phyloP scores from a whole-genome alignment of 2,329 filamentous ascomycete genomes.

The Stachybotrys chartarum region DNA sequence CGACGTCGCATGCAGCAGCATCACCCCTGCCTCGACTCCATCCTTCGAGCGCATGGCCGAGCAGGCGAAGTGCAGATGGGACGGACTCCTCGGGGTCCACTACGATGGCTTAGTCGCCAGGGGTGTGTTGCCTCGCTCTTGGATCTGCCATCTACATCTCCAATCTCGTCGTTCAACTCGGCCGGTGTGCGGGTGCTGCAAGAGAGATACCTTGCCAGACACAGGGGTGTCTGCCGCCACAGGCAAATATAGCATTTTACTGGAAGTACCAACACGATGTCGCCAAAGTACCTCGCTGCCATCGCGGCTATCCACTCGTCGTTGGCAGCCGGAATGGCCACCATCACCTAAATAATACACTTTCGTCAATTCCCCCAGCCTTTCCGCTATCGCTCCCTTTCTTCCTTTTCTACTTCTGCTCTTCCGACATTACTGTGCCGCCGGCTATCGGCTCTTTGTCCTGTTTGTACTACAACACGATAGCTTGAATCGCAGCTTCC shows the following conservation, averaged over 20 bases:
- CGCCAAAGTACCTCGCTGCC: slow-evolving; percentile 17
- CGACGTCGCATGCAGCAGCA: slow-evolving; percentile 24
- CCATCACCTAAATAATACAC: slow-evolving; percentile 21
- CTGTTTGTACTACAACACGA: background rate
- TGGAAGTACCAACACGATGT: slow-evolving; percentile 16
- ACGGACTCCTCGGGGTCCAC: slow-evolving; percentile 2
- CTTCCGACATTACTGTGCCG: slow-evolving; percentile 5
- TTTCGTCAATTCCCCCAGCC: slow-evolving; percentile 14
- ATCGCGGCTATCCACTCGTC: slow-evolving; percentile 19
- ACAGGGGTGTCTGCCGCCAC: slow-evolving; percentile 14
- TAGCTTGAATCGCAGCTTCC: too few species aligned
- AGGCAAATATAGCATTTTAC: slow-evolving; percentile 14
- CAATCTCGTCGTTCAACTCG: background rate
- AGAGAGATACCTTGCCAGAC: background rate
- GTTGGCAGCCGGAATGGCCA: slow-evolving; percentile 13
- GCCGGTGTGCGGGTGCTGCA: background rate
- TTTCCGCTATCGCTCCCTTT: slow-evolving; percentile 12
- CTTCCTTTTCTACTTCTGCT: slow-evolving; percentile 11
- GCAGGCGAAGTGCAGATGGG: slow-evolving; percentile 1
- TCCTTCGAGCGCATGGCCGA: background rate
- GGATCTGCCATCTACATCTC: background rate
- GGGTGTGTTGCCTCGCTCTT: background rate
- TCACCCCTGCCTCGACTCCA: slow-evolving; percentile 14
- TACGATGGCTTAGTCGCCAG: slow-evolving; percentile 1
- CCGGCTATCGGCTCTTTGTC: slow-evolving; percentile 2